A percentile compares a stretch with the other conserved stretches of the same genome.
Evolutionary conservation across 2,329 filamentous ascomycete genomes (phyloP).

Genomic region (Cadophora sp.): DNA sequence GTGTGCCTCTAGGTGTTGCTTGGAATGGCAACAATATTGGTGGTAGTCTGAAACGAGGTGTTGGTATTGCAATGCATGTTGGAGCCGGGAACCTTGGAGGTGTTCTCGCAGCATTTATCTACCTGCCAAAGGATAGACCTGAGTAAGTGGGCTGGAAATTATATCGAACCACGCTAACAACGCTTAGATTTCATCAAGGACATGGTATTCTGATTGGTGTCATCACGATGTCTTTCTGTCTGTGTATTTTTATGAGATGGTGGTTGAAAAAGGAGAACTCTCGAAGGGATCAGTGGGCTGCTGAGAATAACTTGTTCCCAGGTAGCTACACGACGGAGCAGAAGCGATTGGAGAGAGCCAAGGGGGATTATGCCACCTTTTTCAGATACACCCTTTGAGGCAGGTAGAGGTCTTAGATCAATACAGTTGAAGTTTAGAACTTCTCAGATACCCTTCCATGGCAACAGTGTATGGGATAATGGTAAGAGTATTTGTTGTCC

Average conservation of each 20-base stretch:
- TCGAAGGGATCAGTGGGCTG: conserved; percentile 21
- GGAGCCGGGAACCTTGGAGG: conserved; percentile 92
- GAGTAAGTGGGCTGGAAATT: conserved; percentile 24
- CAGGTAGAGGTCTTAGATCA: background rate
- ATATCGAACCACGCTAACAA: background rate
- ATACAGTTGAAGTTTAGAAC: too few species aligned
- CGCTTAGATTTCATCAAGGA: conserved; percentile 22
- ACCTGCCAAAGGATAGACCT: conserved; percentile 47
- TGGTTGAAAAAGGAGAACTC: conserved; percentile 19
- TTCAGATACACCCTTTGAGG: conserved; percentile 21
- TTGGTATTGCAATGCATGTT: conserved; percentile 87
- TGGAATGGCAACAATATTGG: conserved; percentile 90
- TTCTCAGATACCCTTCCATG: too few species aligned
- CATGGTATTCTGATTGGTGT: conserved; percentile 19
- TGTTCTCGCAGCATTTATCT: conserved; percentile 57
- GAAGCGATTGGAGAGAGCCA: conserved; percentile 11
- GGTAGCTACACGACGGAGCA: conserved; percentile 21
- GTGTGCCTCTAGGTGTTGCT: conserved; percentile 81
- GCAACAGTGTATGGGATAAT: too few species aligned
- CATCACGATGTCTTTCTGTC: conserved; percentile 18
- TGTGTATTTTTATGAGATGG: conserved; percentile 16
- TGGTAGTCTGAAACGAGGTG: conserved; percentile 89
- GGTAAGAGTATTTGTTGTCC: background rate
- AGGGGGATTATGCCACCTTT: conserved; percentile 24
- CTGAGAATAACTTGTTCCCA: conserved; percentile 12